Evolutionary conservation across 495 filamentous ascomycete genomes (phyloP).

Genomic region (Ascodesmis nigricans): DNA sequence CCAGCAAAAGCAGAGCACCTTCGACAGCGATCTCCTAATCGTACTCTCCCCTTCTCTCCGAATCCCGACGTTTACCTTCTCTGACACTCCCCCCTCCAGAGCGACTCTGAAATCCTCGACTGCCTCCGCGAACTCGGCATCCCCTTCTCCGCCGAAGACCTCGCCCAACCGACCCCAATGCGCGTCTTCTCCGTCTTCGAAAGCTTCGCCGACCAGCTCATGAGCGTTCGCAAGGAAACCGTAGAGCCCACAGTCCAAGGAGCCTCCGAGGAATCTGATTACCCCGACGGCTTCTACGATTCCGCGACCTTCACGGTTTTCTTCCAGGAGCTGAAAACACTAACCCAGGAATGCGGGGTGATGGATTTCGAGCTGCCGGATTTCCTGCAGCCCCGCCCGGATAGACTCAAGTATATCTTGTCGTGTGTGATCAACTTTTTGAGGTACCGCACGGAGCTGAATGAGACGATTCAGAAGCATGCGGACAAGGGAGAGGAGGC

Average conservation of each 20-base stretch:
- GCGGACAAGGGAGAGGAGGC: conserved; percentile 72
- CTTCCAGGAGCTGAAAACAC: conserved; percentile 50
- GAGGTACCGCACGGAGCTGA: conserved; percentile 80
- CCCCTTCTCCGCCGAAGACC: neutral
- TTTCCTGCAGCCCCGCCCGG: conserved; percentile 67
- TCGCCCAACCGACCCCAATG: conserved; percentile 59
- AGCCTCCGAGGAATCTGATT: conserved; percentile 58
- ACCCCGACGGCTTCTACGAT: conserved; percentile 58
- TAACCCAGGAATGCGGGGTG: conserved; percentile 74
- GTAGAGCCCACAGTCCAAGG: conserved; percentile 89
- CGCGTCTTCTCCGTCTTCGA: conserved; percentile 93
- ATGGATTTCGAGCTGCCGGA: conserved; percentile 84
- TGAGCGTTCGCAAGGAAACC: conserved; percentile 73
- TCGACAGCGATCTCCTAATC: conserved; percentile 11
- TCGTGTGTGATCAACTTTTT: conserved; percentile 97
- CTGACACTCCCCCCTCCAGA: neutral
- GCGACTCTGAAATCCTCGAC: conserved; percentile 73
- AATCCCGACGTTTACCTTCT: neutral
- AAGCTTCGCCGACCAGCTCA: conserved; percentile 83
- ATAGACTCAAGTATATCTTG: conserved; percentile 72
- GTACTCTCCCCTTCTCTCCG: conserved; percentile 1
- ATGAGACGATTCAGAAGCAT: conserved; percentile 64
- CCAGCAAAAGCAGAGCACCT: conserved; percentile 9
- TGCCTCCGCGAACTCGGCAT: conserved; percentile 56
- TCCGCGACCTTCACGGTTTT: conserved; percentile 86